Base-by-base conservation (phyloP, 139 green algal species). In the Coelastrella sp. region DNA sequence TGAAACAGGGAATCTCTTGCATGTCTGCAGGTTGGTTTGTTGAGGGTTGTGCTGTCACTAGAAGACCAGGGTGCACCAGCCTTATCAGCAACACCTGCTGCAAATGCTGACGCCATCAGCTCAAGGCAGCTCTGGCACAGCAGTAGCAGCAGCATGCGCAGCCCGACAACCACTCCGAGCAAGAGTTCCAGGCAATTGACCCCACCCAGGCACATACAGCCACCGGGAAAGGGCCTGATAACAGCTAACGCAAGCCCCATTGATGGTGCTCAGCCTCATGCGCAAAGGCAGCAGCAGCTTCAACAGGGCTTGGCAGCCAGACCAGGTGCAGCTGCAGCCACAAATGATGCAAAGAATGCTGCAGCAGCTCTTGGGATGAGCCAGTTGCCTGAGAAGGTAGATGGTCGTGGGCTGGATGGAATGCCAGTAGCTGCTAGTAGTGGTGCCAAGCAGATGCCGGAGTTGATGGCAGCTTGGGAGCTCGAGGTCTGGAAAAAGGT, bases 401-500 rank as follows among this genome's bases (percentile, higher is more conserved):
- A n/a, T n/a, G n/a, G n/a, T n/a, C n/a, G n/a, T n/a, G n/a, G n/a
- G n/a, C n/a, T n/a, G n/a, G n/a, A n/a, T n/a, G n/a, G n/a, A n/a
- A n/a, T n/a, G n/a, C n/a, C n/a, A n/a, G n/a, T n/a, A n/a, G n/a
- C n/a, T n/a, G n/a, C n/a, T n/a, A n/a, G n/a, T n/a, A n/a, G n/a
- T n/a, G n/a, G n/a, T n/a, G n/a, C n/a, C n/a, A 48, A 50, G 68
- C 81, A 86, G 66, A 40, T 69, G 69, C 87, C 85, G 0, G 92
- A 95, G 79, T 92, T 91, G 37, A 51, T 89, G 25, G 89, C 77
- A 5, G 91, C 92, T 0, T 95, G 86, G 69, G 87, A 94, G 84
- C 86, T 95, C 43, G 92, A 95, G 77, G 83, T 91, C 2, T 95
- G 92, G 92, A 92, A 92, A 71, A 90, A 84, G 86, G 86, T 90